Evolutionary conservation across 495 filamentous ascomycete species (phyloP), one percentile per base, ranked within the genome.

Genomic region (Barbatosphaeria neglecta): DNA sequence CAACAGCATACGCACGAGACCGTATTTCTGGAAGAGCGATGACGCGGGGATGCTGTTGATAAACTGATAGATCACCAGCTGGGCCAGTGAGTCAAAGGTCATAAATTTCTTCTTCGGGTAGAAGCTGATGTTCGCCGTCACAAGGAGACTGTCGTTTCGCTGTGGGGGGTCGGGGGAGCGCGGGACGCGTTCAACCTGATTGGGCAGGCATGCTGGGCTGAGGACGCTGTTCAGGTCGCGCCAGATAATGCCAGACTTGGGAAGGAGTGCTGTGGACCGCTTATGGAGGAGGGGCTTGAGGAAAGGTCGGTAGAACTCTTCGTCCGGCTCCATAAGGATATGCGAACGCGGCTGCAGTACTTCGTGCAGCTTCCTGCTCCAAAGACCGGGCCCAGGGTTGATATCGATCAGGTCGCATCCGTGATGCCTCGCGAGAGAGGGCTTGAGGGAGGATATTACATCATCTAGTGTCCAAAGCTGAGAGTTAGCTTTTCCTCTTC

Each of bases 361-460:
- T 1, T 87, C 73, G 55, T 93, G 80, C 5, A 96, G 55, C 53
- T 82, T 85, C 5, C 69, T 65, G 8, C 90, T 95, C 70, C 78
- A 86, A 7, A 90, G 25, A 13, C 87, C 86, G 18, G 59, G 53
- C 20, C 86, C 86, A 1, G 90, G 90, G 66, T 86, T 84, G 33
- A 95, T 65, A 56, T 97, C 90, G 51, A 97, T 67, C 44, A 97
- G 73, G 50, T 89, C 86, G 54, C 87, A 80, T 43, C 83, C 82
- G 13, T 64, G 57, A 56, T 87, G 77, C 43, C 73, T 70, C 18
- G 61, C 58, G 20, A 95, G 74, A 10, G 73, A 77, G 16, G 53
- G 35, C 9, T 55, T 56, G 18, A 72, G 48, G 40, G 68, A 67
- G 0, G 56, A 49, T 43, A 72, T 17, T 19, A 68, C 53, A 35